These are phyloP conservation scores for Ricinus communis DNA, from an alignment of 345 rosid genomes.

Conservation along the genomic window DNA sequence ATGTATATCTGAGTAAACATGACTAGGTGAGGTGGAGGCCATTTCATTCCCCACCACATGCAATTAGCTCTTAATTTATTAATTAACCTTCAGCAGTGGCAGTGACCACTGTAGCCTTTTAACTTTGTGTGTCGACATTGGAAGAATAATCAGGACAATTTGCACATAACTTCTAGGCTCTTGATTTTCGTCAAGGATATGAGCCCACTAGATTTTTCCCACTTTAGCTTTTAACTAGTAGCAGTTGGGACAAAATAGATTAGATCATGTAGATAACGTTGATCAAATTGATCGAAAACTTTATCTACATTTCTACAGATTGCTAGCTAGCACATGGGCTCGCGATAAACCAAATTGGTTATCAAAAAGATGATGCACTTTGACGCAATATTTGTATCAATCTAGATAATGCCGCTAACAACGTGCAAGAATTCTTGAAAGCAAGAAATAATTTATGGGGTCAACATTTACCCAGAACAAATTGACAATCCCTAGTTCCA, in stretches of 20 bases:
- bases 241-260: neutral
- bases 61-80: neutral
- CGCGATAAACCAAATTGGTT: neutral
- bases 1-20: neutral
- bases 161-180: neutral
- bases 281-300: neutral
- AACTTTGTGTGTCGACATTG: too few species aligned
- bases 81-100: too few species aligned
- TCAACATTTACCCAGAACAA: neutral
- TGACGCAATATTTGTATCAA: neutral
- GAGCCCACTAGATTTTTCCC: neutral
- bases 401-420: neutral
- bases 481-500: neutral
- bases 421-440: neutral
- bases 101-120: too few species aligned
- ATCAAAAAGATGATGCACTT: neutral
- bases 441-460: neutral
- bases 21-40: constrained; percentile 5
- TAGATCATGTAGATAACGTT: neutral
- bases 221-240: neutral
- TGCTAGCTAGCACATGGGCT: neutral
- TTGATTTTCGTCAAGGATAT: neutral
- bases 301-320: neutral
- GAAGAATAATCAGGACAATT: neutral
- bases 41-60: neutral